phyloP scores from a whole-genome alignment of 2,329 filamentous ascomycete genomes.

The Colletotrichum sp. region DNA sequence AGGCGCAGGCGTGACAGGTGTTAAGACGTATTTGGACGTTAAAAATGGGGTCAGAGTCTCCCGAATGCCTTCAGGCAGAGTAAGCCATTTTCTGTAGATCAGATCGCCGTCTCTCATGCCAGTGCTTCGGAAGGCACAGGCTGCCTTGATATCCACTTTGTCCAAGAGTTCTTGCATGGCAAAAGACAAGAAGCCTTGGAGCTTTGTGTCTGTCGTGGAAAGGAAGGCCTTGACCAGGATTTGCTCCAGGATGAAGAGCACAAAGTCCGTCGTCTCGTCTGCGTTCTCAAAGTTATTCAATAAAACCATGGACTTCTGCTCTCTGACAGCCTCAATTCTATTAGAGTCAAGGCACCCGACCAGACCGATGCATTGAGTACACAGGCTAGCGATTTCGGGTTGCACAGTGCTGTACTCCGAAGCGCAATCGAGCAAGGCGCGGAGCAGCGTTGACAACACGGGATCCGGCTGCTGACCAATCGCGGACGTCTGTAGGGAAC shows the following conservation, averaged over 20 bases:
- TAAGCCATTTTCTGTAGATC: slow-evolving; percentile 76
- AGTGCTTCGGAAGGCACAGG: slow-evolving; percentile 47
- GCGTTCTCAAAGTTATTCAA: slow-evolving; percentile 82
- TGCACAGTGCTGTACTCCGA: slow-evolving; percentile 78
- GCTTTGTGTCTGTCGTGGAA: slow-evolving; percentile 83
- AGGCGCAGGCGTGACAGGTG: slow-evolving; percentile 59
- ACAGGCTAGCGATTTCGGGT: slow-evolving; percentile 71
- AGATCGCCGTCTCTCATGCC: slow-evolving; percentile 54
- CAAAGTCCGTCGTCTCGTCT: slow-evolving; percentile 84
- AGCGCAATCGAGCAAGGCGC: slow-evolving; percentile 84
- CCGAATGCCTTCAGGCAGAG: slow-evolving; percentile 77
- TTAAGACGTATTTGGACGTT: slow-evolving; percentile 80
- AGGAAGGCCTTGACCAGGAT: slow-evolving; percentile 91
- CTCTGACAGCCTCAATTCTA: slow-evolving; percentile 78
- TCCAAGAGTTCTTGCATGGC: slow-evolving; percentile 92
- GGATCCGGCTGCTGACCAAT: slow-evolving; percentile 84
- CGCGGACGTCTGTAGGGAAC: slow-evolving; percentile 78
- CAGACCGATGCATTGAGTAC: slow-evolving; percentile 83
- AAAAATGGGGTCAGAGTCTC: slow-evolving; percentile 90
- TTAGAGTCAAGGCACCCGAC: slow-evolving; percentile 94
- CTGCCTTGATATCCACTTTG: slow-evolving; percentile 73
- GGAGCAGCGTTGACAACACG: slow-evolving; percentile 72
- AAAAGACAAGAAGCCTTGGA: slow-evolving; percentile 91
- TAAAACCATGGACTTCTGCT: slow-evolving; percentile 84
- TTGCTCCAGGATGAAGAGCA: slow-evolving; percentile 83